phyloP scores from a whole-genome alignment of 2,329 filamentous ascomycete species.

The Arthroderma uncinatum region DNA sequence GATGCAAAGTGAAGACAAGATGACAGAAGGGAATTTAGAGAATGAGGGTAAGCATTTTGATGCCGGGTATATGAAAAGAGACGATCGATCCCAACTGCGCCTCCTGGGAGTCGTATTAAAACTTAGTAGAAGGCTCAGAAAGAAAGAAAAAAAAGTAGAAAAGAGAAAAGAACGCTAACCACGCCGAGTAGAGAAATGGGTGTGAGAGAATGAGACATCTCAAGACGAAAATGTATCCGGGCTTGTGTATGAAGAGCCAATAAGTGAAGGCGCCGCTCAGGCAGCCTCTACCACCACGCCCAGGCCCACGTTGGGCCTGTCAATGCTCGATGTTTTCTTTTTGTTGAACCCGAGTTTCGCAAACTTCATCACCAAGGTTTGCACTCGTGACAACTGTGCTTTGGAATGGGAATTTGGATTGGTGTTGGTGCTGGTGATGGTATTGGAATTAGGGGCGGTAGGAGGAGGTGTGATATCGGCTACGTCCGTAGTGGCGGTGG shows the following conservation, averaged over 20 bases:
- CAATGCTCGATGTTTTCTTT: not conserved
- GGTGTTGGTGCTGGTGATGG: too few relatives aligned
- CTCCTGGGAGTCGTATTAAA: not conserved
- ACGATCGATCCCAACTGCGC: not conserved
- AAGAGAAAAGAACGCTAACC: not conserved
- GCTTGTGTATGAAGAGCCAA: not conserved
- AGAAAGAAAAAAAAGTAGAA: not conserved
- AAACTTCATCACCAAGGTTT: not conserved
- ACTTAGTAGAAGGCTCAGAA: not conserved
- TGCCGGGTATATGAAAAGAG: slow-evolving; percentile 1
- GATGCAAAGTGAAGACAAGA: not conserved
- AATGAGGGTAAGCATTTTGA: not conserved
- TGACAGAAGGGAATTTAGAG: not conserved
- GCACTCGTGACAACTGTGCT: not conserved
- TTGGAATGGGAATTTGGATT: not conserved
- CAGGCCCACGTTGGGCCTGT: not conserved
- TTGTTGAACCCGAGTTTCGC: not conserved
- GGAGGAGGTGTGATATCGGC: not conserved
- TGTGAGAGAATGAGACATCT: not conserved
- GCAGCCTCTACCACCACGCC: not conserved
- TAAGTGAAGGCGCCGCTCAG: not conserved
- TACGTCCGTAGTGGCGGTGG: not conserved
- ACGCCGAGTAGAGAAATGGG: not conserved
- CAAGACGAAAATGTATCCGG: not conserved
- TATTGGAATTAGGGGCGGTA: not conserved